These are phyloP conservation scores for Gossypium stocksii DNA, from an alignment of 345 rosid genomes.

Conservation along the genomic window DNA sequence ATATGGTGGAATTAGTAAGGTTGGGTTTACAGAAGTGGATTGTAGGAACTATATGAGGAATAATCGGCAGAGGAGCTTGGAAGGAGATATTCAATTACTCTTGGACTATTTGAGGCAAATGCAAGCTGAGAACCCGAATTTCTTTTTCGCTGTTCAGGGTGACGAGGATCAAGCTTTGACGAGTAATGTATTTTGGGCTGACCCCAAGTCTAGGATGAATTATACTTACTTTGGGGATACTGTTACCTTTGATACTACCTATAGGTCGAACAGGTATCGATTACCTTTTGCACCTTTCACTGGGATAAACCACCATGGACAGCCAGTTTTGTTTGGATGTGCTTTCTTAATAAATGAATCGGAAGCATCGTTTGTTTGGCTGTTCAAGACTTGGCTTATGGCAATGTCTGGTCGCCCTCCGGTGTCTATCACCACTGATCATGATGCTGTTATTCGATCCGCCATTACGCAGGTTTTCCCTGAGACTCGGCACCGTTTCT, in stretches of 20 bases:
- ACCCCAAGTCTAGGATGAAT: conserved; percentile 34
- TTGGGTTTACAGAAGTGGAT: conserved; percentile 56
- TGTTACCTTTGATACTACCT: conserved; percentile 47
- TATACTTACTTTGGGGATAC: conserved; percentile 39
- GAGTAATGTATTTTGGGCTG: conserved; percentile 49
- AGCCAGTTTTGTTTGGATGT: conserved; percentile 57
- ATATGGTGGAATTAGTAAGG: conserved; percentile 55
- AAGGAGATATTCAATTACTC: conserved; percentile 47
- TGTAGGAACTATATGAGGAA: conserved; percentile 59
- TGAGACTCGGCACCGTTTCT: conserved; percentile 50
- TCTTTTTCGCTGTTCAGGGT: conserved; percentile 38
- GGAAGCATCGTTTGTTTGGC: conserved; percentile 58
- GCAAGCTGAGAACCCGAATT: conserved; percentile 35
- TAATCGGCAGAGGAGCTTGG: conserved; percentile 42
- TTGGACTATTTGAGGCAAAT: conserved; percentile 51
- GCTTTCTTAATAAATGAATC: conserved; percentile 52
- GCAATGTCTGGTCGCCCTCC: conserved; percentile 55
- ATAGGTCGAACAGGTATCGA: conserved; percentile 47
- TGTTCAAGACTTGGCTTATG: conserved; percentile 51
- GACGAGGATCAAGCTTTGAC: conserved; percentile 33
- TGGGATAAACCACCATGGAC: conserved; percentile 61
- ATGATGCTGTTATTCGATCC: conserved; percentile 45
- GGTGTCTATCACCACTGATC: conserved; percentile 56
- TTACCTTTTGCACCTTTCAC: conserved; percentile 47
- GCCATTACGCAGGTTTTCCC: conserved; percentile 58